phyloP scores from a whole-genome alignment of 2,329 filamentous ascomycete species.

The Scedosporium dehoogii region DNA sequence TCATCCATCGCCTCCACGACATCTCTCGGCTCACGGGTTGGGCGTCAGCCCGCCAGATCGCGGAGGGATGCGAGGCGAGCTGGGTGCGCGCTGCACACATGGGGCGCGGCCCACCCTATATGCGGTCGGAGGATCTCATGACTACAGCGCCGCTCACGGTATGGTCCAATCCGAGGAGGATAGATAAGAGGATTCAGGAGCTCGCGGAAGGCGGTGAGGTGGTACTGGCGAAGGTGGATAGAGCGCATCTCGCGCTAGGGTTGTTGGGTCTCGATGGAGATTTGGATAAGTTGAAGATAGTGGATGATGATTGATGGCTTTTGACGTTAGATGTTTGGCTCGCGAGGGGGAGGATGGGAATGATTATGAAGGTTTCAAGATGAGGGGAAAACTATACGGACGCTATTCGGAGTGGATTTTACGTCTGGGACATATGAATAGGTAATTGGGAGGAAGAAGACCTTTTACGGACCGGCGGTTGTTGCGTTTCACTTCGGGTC shows the following conservation, averaged over 20 bases:
- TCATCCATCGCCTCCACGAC: conserved; percentile 62
- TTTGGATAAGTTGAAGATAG: conserved; percentile 51
- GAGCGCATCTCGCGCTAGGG: conserved; percentile 68
- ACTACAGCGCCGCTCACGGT: conserved; percentile 27
- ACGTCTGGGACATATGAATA: too few relatives aligned
- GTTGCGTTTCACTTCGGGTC: too few relatives aligned
- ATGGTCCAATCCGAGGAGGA: conserved; percentile 39
- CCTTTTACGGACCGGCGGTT: too few relatives aligned
- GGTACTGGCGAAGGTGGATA: conserved; percentile 51
- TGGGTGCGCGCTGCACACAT: conserved; percentile 70
- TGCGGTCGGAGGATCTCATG: conserved; percentile 30
- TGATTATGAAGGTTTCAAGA: not conserved
- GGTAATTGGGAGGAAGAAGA: too few relatives aligned
- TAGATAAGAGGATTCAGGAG: conserved; percentile 42
- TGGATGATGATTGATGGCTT: conserved; percentile 19
- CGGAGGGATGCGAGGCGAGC: conserved; percentile 69
- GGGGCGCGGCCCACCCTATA: conserved; percentile 68
- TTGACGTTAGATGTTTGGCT: too few relatives aligned
- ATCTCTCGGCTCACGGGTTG: conserved; percentile 77
- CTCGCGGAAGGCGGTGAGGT: conserved; percentile 35
- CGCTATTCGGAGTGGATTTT: too few relatives aligned
- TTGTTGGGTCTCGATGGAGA: conserved; percentile 71
- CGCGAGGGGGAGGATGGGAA: not conserved
- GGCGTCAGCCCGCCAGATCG: conserved; percentile 74
- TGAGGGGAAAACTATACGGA: too few relatives aligned